Evolutionary conservation across 2,329 filamentous ascomycete species (phyloP).

Genomic region (Neocucurbitaria cava): DNA sequence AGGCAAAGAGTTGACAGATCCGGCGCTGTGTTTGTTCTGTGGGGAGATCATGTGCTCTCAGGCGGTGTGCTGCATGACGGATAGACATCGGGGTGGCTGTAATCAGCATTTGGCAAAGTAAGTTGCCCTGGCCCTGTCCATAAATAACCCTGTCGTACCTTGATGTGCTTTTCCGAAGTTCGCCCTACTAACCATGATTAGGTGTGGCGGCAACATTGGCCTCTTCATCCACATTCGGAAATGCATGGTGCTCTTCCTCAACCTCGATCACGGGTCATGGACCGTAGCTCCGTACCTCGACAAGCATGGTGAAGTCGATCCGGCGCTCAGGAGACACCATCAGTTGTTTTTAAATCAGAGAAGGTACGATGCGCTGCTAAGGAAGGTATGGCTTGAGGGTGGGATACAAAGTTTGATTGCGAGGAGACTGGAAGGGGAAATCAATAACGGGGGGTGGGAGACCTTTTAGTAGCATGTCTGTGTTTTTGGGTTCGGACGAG

Average conservation of each 20-base stretch:
- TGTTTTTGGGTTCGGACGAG: too few relatives aligned
- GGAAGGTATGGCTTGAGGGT: constrained; percentile 86
- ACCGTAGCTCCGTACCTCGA: constrained; percentile 92
- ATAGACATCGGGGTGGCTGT: constrained; percentile 66
- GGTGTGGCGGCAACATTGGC: constrained; percentile 89
- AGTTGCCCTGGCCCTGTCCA: constrained; percentile 47
- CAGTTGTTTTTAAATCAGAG: constrained; percentile 94
- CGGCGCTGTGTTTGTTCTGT: constrained; percentile 91
- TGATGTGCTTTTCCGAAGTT: not conserved
- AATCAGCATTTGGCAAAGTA: constrained; percentile 90
- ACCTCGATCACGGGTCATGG: constrained; percentile 82
- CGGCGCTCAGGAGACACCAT: constrained; percentile 82
- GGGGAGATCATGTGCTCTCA: constrained; percentile 97
- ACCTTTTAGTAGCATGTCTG: constrained; percentile 56
- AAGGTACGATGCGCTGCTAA: constrained; percentile 85
- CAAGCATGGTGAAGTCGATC: constrained; percentile 92
- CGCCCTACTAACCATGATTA: constrained; percentile 46
- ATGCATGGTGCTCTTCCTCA: constrained; percentile 88
- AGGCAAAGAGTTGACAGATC: constrained; percentile 89
- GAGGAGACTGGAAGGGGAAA: constrained; percentile 88
- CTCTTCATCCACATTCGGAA: constrained; percentile 97
- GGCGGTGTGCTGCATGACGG: constrained; percentile 84
- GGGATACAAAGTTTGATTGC: constrained; percentile 88
- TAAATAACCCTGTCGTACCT: not conserved
- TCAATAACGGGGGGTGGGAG: constrained; percentile 98